Conservation (phyloP, 371 early-diverging fungal genomes). For the Mortierella sp. region DNA sequence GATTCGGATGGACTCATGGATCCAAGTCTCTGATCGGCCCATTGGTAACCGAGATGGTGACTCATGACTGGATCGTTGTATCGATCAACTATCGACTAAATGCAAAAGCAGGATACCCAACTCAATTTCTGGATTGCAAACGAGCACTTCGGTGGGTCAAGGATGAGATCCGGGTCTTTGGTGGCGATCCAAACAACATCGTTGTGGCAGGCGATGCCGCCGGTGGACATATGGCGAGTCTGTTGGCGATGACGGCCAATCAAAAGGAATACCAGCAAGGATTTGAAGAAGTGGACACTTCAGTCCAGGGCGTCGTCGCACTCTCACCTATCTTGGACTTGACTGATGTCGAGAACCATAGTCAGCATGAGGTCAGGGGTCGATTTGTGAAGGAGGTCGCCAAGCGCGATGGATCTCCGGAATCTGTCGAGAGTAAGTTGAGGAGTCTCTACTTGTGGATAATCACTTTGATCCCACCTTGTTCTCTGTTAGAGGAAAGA, state of each 20-base stretch:
- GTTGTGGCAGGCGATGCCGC: slow-evolving; percentile 72
- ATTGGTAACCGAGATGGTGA: slow-evolving; percentile 42
- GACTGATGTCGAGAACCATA: slow-evolving; percentile 2
- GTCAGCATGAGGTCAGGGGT: slow-evolving; percentile 16
- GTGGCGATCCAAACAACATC: slow-evolving; percentile 74
- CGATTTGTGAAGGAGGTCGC: slow-evolving; percentile 51
- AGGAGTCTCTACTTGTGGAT: neutral
- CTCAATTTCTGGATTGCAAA: slow-evolving; percentile 73
- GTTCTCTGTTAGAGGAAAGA: neutral
- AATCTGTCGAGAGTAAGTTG: slow-evolving; percentile 10
- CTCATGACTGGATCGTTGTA: slow-evolving; percentile 66
- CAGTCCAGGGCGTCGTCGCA: slow-evolving; percentile 60
- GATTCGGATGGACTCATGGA: slow-evolving; percentile 66
- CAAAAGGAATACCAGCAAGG: slow-evolving; percentile 69
- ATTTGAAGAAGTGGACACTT: slow-evolving; percentile 72
- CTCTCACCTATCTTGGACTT: slow-evolving; percentile 60
- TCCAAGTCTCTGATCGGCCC: slow-evolving; percentile 58
- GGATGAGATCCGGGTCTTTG: slow-evolving; percentile 62
- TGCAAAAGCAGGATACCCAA: slow-evolving; percentile 62
- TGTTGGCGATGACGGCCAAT: slow-evolving; percentile 69
- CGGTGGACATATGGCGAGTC: slow-evolving; percentile 70
- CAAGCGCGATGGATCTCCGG: slow-evolving; percentile 21
- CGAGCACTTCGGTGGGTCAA: slow-evolving; percentile 75
- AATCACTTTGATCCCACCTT: no score
- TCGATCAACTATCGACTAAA: slow-evolving; percentile 69